These are phyloP conservation scores for Solanum sparsipilum DNA, from an alignment of 257 asterid species.

Conservation along the genomic window DNA sequence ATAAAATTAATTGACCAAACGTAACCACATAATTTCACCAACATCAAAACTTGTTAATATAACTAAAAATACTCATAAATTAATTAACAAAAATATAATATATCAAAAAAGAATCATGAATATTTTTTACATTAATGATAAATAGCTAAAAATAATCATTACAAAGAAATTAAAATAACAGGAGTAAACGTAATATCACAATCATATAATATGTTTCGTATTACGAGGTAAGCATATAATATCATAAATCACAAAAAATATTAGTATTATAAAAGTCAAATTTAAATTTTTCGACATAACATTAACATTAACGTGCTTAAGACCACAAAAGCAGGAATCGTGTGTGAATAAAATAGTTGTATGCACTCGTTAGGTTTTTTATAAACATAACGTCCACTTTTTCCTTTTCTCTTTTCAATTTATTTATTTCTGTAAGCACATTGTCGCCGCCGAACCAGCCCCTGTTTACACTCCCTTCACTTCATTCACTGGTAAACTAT, in stretches of 20 bases:
- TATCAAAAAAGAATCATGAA: not conserved
- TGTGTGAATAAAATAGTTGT: not conserved
- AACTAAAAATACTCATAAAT: not conserved
- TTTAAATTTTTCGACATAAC: not conserved
- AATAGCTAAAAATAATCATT: not conserved
- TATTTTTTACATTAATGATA: too few relatives aligned
- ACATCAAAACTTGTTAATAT: not conserved
- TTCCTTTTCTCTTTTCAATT: not conserved
- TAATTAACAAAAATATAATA: not conserved
- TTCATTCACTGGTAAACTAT: not conserved
- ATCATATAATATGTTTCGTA: too few relatives aligned
- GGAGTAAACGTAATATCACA: not conserved
- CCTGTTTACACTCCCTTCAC: not conserved
- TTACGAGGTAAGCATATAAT: too few relatives aligned
- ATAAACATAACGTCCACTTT: not conserved
- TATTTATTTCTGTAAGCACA: not conserved
- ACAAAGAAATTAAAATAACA: not conserved
- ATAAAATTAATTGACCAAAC: too few relatives aligned
- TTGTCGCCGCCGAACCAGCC: not conserved
- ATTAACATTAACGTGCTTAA: not conserved
- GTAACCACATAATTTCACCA: not conserved
- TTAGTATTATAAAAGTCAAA: not conserved
- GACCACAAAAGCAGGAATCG: not conserved
- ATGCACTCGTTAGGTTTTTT: not conserved
- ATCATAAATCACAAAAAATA: not conserved